Evolutionary conservation across 768 basidiomycete species (phyloP), one percentile per base, ranked within the genome.

Genomic region (Tricholoma furcatifolium): DNA sequence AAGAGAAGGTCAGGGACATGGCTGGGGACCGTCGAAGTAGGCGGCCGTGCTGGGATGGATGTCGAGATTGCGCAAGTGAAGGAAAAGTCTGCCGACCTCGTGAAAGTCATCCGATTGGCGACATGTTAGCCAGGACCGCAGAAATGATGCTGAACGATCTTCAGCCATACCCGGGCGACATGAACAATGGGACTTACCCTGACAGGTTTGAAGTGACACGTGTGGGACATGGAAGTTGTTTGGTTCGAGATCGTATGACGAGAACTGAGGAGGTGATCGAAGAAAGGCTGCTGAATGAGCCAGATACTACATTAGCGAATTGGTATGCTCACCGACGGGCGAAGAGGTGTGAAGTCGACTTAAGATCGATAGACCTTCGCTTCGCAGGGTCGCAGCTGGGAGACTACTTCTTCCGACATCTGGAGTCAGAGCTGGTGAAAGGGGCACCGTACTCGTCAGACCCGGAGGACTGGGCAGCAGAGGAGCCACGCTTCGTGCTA

Each of bases 151-250:
- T 49, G 2, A 38, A 40, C 6, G 31, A 50, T 10, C 6, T 15
- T 2, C 40, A 43, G n/a, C 49, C 49, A 7, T 50, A 50, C 9
- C 40, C 49, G 6, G 49, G 49, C 1, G 49, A n/a, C n/a, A 50
- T 20, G 5, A 7, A 3, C 44, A 11, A 3, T 4, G 2, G 9
- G n/a, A 34, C 6, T 6, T 46, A 34, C 4, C 0, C 15, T 6
- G 2, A 21, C 1, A 11, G 31, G 0, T 46, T 46, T 9, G 0
- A 14, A 21, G 6, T 46, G 0, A 14, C 6, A 14, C 3, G 6
- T 6, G 6, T 3, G 2, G 11, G 4, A 1, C 15, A 9, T 0
- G 24, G 2, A 1, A 43, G 15, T 3, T n/a, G 23, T 0, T 8
- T 27, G 6, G 10, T 43, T 2, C 14, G 5, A 1, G 42, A 43